phyloP scores from a whole-genome alignment of 306 rosid genomes.

The Dalbergia oliveri region DNA sequence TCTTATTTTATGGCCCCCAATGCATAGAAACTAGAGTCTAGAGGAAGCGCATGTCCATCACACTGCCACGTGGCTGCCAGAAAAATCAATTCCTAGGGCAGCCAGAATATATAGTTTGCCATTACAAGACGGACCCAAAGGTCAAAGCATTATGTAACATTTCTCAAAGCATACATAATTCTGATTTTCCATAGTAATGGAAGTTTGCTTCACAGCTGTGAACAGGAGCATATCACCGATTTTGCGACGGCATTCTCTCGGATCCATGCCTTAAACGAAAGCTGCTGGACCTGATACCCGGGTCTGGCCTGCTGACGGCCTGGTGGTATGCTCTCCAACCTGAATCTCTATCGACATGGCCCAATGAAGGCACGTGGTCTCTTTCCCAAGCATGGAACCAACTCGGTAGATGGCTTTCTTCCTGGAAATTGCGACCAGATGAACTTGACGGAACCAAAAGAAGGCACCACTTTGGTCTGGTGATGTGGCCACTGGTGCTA shows the following conservation, averaged over 20 bases:
- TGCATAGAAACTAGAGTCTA: conserved; percentile 75
- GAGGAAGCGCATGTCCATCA: conserved; percentile 75
- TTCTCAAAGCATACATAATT: conserved; percentile 78
- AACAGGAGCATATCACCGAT: conserved; percentile 65
- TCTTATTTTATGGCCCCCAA: conserved; percentile 64
- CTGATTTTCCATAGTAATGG: conserved; percentile 67
- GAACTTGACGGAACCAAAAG: conserved; percentile 81
- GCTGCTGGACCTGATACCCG: conserved; percentile 64
- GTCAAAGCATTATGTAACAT: conserved; percentile 73
- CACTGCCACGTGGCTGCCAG: conserved; percentile 66
- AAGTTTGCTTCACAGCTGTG: conserved; percentile 62
- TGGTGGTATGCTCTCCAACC: conserved; percentile 88
- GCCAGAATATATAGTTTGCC: conserved; percentile 65
- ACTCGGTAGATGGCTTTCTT: conserved; percentile 67
- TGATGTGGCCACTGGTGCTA: conserved; percentile 74
- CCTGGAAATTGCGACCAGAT: conserved; percentile 80
- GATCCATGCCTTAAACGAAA: conserved; percentile 79
- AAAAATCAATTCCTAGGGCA: conserved; percentile 62
- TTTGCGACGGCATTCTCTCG: conserved; percentile 83
- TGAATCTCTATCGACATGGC: conserved; percentile 77
- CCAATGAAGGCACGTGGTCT: conserved; percentile 72
- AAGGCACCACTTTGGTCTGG: conserved; percentile 80
- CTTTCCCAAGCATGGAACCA: conserved; percentile 84
- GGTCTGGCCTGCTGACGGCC: conserved; percentile 67
- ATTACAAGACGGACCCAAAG: conserved; percentile 59